phyloP scores from a whole-genome alignment of 83 land plant genomes.

The Picea abies region DNA sequence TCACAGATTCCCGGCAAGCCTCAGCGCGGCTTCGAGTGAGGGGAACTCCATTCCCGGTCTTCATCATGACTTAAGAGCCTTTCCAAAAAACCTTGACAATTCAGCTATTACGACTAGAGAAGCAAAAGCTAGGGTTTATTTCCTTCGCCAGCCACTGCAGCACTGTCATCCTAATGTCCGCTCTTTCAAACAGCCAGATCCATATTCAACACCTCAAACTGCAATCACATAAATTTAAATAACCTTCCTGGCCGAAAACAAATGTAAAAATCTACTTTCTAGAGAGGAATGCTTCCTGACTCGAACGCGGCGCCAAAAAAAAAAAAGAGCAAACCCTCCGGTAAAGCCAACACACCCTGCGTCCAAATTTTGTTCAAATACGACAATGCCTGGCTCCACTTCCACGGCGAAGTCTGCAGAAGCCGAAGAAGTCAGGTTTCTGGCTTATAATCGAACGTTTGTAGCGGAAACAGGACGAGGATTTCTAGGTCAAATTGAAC shows the following conservation, averaged over 20 bases:
- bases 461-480: no score
- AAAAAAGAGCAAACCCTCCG: not conserved
- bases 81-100: not conserved
- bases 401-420: no score
- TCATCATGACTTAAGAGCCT: no score
- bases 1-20: constrained; percentile 12
- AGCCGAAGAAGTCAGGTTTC: no score
- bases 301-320: not conserved
- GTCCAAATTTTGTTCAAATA: not conserved
- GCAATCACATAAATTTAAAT: not conserved
- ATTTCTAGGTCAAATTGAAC: no score
- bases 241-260: no score
- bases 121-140: not conserved
- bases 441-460: no score
- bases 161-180: not conserved
- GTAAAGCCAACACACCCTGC: not conserved
- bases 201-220: not conserved
- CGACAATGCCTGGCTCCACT: no score
- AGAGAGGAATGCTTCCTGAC: no score
- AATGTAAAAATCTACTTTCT: no score
- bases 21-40: constrained; percentile 9
- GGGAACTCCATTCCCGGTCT: not conserved
- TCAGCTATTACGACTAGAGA: no score
- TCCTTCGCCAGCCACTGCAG: no score
- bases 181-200: not conserved